A percentile compares a stretch with the other conserved stretches of the same genome.
phyloP scores from a whole-genome alignment of 495 filamentous ascomycete species.

The Neurospora discreta region DNA sequence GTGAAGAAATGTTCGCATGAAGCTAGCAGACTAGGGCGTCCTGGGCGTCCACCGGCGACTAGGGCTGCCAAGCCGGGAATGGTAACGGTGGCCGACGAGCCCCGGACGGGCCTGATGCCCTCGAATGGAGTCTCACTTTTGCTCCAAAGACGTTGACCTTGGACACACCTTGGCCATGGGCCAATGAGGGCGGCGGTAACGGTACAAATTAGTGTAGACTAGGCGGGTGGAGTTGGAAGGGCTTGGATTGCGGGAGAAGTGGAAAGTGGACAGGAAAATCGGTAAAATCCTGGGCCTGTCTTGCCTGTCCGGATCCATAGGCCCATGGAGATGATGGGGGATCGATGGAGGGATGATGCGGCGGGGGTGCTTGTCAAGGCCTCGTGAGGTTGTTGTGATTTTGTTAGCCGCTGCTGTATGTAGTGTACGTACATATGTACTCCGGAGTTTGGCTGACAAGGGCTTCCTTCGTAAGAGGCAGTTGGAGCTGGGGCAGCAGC shows the following conservation, averaged over 20 bases:
- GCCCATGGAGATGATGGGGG: neutral
- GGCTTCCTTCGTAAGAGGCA: neutral
- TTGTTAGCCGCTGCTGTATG: neutral
- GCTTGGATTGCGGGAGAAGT: neutral
- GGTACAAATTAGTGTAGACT: neutral
- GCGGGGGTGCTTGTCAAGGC: neutral
- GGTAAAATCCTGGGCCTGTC: neutral
- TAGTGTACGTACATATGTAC: too few species aligned
- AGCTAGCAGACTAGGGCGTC: neutral
- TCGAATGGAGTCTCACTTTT: neutral
- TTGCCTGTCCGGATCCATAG: neutral
- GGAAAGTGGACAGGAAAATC: neutral
- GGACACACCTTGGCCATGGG: neutral
- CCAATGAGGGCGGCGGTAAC: neutral
- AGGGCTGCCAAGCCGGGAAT: neutral
- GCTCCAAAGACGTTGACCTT: neutral
- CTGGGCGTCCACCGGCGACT: neutral
- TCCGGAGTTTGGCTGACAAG: too few species aligned
- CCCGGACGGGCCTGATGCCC: neutral
- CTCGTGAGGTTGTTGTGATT: neutral
- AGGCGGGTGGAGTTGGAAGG: neutral
- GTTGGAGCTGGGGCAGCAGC: neutral
- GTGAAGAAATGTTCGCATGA: constrained; percentile 1
- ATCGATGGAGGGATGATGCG: neutral
- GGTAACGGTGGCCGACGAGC: neutral